A percentile compares a stretch with the other conserved stretches of the same genome.
Conservation (phyloP, 257 asterid genomes). For the Nicotiana obtusifolia region DNA sequence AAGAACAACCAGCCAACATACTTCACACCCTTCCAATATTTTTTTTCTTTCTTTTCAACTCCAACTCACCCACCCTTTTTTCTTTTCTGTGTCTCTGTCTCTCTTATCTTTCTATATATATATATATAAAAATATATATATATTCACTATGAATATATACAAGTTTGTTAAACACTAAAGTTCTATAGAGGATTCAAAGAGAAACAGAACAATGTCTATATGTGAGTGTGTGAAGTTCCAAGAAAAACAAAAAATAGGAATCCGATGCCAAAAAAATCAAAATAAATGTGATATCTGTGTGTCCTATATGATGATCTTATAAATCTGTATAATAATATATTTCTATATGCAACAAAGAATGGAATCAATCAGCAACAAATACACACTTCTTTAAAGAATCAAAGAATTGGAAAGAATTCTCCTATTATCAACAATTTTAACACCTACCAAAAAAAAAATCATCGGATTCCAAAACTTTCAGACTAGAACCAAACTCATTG, state of each 20-base stretch:
- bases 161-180: slow-evolving; percentile 5
- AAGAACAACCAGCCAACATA: slow-evolving; percentile 98
- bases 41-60: slow-evolving; percentile 24
- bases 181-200: slow-evolving; percentile 49
- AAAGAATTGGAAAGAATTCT: slow-evolving; percentile 48
- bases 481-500: slow-evolving; percentile 26
- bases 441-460: slow-evolving; percentile 40
- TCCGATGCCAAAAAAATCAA: slow-evolving; percentile 73
- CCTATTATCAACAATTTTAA: slow-evolving; percentile 31
- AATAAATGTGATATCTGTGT: slow-evolving; percentile 27
- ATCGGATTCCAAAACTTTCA: slow-evolving; percentile 88
- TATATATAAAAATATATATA: neutral
- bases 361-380: slow-evolving; percentile 34
- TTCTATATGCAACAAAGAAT: slow-evolving; percentile 73
- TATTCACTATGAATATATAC: slow-evolving; percentile 7
- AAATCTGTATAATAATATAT: slow-evolving; percentile 13
- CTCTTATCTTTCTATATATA: slow-evolving; percentile 8
- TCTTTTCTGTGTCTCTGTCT: slow-evolving; percentile 24
- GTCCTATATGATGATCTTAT: slow-evolving; percentile 44
- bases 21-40: slow-evolving; percentile 49
- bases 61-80: slow-evolving; percentile 43
- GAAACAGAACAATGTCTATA: slow-evolving; percentile 51
- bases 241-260: slow-evolving; percentile 52
- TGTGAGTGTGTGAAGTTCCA: slow-evolving; percentile 57
- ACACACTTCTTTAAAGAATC: slow-evolving; percentile 44